These are phyloP conservation scores for Areca catechu DNA, from an alignment of 176 grass and related monocot species.

Conservation along the genomic window DNA sequence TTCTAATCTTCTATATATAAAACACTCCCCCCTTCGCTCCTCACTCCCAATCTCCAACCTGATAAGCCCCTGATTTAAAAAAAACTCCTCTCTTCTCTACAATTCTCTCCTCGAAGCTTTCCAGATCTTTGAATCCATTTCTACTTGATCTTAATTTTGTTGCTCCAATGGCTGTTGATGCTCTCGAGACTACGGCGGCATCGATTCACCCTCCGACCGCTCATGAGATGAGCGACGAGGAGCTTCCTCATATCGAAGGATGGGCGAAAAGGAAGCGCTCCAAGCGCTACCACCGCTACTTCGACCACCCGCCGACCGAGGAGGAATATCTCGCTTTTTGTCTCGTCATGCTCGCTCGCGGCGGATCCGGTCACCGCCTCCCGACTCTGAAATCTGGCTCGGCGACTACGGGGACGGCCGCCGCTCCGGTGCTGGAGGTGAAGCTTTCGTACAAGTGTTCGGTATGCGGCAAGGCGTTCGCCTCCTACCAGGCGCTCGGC, in stretches of 20 bases:
- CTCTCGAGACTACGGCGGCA: neutral
- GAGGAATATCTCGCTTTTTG: conserved; percentile 74
- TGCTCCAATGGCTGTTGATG: conserved; percentile 44
- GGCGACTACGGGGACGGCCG: neutral
- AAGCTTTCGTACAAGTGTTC: conserved; percentile 47
- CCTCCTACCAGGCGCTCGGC: conserved; percentile 78
- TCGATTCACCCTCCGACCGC: neutral
- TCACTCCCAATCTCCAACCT: no score
- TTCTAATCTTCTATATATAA: no score
- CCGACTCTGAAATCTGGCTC: neutral
- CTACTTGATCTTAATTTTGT: no score
- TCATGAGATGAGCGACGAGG: neutral
- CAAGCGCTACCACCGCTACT: conserved; percentile 17
- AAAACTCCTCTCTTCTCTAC: no score
- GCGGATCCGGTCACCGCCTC: conserved; percentile 8
- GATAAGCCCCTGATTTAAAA: no score
- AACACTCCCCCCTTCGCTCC: no score
- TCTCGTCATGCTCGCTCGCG: conserved; percentile 67
- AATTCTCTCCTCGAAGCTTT: no score
- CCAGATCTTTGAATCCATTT: no score
- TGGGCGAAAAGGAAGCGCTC: conserved; percentile 51
- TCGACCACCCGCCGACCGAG: conserved; percentile 27
- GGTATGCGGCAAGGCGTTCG: conserved; percentile 79
- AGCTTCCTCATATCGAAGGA: conserved; percentile 13
- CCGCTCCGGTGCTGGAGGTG: neutral